A percentile compares a stretch with the other conserved stretches of the same genome.
phyloP scores from a whole-genome alignment of 179 eudicot genomes.

The Beta lomatogona region DNA sequence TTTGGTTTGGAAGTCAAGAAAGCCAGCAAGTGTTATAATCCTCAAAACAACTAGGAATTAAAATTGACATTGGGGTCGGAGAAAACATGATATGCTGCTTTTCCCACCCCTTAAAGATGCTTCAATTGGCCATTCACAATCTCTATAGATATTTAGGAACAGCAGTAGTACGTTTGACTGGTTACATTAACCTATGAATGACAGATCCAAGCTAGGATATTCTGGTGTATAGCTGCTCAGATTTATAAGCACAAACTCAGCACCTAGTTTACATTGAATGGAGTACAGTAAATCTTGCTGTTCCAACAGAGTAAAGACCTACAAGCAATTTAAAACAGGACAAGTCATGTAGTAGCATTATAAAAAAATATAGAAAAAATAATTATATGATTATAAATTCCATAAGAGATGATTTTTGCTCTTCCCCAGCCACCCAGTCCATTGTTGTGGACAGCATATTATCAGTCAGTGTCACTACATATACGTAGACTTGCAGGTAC shows the following conservation, averaged over 20 bases:
- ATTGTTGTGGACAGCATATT: neutral
- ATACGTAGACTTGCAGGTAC: constrained; percentile 1
- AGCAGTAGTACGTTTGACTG: neutral
- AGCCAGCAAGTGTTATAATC: neutral
- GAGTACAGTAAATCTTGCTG: neutral
- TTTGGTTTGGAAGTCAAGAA: neutral
- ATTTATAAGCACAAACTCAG: neutral
- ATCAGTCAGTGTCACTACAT: neutral
- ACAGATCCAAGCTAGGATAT: neutral
- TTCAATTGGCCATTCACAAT: neutral
- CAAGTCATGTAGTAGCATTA: neutral
- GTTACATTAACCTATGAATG: neutral
- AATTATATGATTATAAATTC: neutral
- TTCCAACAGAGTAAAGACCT: neutral
- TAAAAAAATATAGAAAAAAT: neutral
- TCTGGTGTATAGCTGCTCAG: neutral
- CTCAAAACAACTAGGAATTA: neutral
- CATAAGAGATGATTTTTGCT: neutral
- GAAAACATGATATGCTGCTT: neutral
- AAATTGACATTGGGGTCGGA: neutral
- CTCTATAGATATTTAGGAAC: neutral
- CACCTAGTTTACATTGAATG: neutral
- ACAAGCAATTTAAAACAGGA: neutral
- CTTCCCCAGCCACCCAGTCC: neutral
- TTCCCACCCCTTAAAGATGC: neutral